phyloP scores from a whole-genome alignment of 2,329 filamentous ascomycete species.

The Madurella fahalii region DNA sequence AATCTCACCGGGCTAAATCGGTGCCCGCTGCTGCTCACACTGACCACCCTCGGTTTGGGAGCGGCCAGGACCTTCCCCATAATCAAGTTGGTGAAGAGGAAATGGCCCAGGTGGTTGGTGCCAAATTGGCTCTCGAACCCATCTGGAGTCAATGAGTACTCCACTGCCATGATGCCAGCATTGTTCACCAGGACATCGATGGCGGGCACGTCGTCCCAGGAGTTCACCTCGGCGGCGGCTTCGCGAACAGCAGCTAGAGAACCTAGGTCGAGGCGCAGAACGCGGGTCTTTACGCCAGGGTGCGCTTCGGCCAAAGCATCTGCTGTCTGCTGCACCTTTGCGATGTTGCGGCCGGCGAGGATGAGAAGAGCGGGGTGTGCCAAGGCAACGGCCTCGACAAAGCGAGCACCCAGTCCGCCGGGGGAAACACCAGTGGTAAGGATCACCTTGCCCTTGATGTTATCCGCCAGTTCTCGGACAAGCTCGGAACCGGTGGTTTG shows the following conservation, averaged over 20 bases:
- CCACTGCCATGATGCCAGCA: slow-evolving; percentile 39
- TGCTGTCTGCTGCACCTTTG: slow-evolving; percentile 39
- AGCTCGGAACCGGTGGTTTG: slow-evolving; percentile 15
- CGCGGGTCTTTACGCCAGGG: slow-evolving; percentile 33
- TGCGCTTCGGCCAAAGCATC: slow-evolving; percentile 32
- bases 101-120: slow-evolving; percentile 45
- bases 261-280: slow-evolving; percentile 38
- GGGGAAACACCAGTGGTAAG: slow-evolving; percentile 42
- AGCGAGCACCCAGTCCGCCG: slow-evolving; percentile 36
- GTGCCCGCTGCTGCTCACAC: slow-evolving; percentile 36
- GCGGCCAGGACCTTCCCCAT: slow-evolving; percentile 40
- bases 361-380: slow-evolving; percentile 41
- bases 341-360: slow-evolving; percentile 41
- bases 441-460: slow-evolving; percentile 36
- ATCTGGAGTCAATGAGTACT: slow-evolving; percentile 34
- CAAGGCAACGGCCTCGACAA: slow-evolving; percentile 36
- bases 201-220: slow-evolving; percentile 32
- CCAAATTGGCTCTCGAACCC: slow-evolving; percentile 44
- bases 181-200: slow-evolving; percentile 44
- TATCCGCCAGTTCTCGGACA: slow-evolving; percentile 1
- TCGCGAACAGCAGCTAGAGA: slow-evolving; percentile 37
- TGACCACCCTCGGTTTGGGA: slow-evolving; percentile 35
- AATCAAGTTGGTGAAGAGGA: slow-evolving; percentile 43
- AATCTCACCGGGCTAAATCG: slow-evolving; percentile 32
- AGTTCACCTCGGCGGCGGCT: slow-evolving; percentile 34